Evolutionary conservation across 2,329 filamentous ascomycete species (phyloP).

Genomic region (Exserohilum turcica): DNA sequence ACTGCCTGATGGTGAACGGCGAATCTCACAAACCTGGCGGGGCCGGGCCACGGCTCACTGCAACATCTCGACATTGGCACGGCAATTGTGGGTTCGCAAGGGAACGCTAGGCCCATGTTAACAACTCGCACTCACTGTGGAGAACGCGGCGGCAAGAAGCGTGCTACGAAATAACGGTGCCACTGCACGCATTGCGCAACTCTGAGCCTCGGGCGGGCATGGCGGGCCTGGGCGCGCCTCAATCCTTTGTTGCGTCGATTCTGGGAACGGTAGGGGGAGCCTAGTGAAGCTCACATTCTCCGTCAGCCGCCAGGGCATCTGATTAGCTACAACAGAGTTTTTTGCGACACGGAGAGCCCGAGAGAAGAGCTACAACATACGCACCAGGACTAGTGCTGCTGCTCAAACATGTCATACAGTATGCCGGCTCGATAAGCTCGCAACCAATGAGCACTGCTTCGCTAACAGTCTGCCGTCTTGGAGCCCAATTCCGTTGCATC

Average conservation of each 20-base stretch:
- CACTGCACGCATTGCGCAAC: constrained; percentile 3
- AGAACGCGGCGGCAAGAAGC: constrained; percentile 5
- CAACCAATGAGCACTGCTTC: constrained; percentile 5
- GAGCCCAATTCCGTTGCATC: constrained; percentile 9
- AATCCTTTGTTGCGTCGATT: constrained; percentile 1
- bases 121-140: background rate
- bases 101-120: background rate
- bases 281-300: background rate
- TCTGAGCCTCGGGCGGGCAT: constrained; percentile 8
- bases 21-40: constrained; percentile 3
- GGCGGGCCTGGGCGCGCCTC: constrained; percentile 3
- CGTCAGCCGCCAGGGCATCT: constrained; percentile 7
- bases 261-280: background rate
- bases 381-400: constrained; percentile 2
- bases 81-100: constrained; percentile 1
- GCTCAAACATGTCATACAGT: constrained; percentile 1
- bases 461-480: constrained; percentile 17
- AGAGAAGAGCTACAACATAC: background rate
- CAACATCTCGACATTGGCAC: constrained; percentile 4
- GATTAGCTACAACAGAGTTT: constrained; percentile 5
- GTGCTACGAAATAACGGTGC: constrained; percentile 10
- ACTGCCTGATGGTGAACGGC: background rate
- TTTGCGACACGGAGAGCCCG: constrained; percentile 10
- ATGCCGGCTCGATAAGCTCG: constrained; percentile 8
- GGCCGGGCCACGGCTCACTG: background rate